Evolutionary conservation across 73 alveolate species (phyloP), one percentile per base, ranked within the genome.

Genomic region (Diophrys sp.): DNA sequence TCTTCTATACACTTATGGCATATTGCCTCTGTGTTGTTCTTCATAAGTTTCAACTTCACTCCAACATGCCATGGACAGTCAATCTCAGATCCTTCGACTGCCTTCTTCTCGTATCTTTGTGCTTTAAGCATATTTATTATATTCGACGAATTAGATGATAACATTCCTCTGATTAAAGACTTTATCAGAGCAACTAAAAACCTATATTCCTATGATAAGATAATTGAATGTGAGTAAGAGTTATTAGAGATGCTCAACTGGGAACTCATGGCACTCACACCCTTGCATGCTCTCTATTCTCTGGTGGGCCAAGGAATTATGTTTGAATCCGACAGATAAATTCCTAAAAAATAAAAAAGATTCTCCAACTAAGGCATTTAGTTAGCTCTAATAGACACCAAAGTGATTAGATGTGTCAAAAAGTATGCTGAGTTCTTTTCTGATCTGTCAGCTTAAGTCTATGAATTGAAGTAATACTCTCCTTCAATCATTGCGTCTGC

Each of bases 381-480:
- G 55, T 57, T 70, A 28, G 33, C 34, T 26, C 78, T 55, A 32
- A 67, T 80, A 1, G 83, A 80, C 29, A 55, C 76, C n/a, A 80
- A 80, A 34, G 57, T 78, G 1, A 32, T 80, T 29, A 80, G 77
- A 30, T 57, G 82, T 26, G 89, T 80, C 1, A 80, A 67, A 33
- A 80, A 80, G 57, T 79, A 80, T 56, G 82, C 89, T 23, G 89
- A 80, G 53, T 80, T 80, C 78, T 80, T 80, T 56, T 71, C 89
- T 33, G 89, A 80, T 56, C 33, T 80, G 31, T 71, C 80, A 11
- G 77, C 77, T 1, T 69, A 80, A 33, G 89, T 71, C 25, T 80
- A 80, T 31, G 89, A 80, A 55, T 56, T 80, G 24, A 53, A 26
- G 33, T 55, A 32, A 73, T 68, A 25, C 75, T 54, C 54, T 30